Conservation (phyloP, 768 basidiomycete species). For the Lactifluus rugatus region DNA sequence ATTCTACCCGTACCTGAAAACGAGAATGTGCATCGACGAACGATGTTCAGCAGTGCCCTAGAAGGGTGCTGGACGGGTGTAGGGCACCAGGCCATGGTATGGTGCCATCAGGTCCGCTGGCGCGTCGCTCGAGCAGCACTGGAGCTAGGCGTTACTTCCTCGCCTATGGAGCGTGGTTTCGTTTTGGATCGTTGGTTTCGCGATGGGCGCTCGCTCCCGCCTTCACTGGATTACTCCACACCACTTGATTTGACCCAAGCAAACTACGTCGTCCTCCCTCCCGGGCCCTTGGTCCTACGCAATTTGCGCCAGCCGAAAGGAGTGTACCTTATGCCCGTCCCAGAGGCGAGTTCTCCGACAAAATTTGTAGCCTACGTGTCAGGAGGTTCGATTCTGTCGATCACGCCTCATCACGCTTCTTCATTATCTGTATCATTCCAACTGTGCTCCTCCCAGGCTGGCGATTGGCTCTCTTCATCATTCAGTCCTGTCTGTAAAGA, state of each 20-base stretch:
- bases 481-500: slow-evolving; percentile 14
- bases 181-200: slow-evolving; percentile 61
- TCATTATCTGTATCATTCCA: slow-evolving; percentile 40
- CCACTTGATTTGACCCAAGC: slow-evolving; percentile 2
- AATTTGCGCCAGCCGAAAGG: slow-evolving; percentile 33
- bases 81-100: slow-evolving; percentile 93
- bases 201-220: slow-evolving; percentile 44
- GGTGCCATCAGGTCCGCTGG: slow-evolving; percentile 98
- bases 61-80: slow-evolving; percentile 94
- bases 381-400: slow-evolving; percentile 41
- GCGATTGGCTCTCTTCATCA: not conserved
- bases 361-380: slow-evolving; percentile 52
- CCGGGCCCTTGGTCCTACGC: slow-evolving; percentile 33
- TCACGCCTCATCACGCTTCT: slow-evolving; percentile 40
- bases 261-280: slow-evolving; percentile 30
- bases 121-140: slow-evolving; percentile 71
- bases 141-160: slow-evolving; percentile 40
- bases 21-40: slow-evolving; percentile 36
- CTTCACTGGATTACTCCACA: not conserved
- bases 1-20: slow-evolving; percentile 35
- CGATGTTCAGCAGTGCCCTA: slow-evolving; percentile 76
- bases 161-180: slow-evolving; percentile 25
- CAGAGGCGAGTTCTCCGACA: slow-evolving; percentile 15
- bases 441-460: slow-evolving; percentile 30
- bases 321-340: slow-evolving; percentile 45